Evolutionary conservation across 2,329 filamentous ascomycete species (phyloP), one percentile per base, ranked within the genome.

Genomic region (Xylariaceae sp.): DNA sequence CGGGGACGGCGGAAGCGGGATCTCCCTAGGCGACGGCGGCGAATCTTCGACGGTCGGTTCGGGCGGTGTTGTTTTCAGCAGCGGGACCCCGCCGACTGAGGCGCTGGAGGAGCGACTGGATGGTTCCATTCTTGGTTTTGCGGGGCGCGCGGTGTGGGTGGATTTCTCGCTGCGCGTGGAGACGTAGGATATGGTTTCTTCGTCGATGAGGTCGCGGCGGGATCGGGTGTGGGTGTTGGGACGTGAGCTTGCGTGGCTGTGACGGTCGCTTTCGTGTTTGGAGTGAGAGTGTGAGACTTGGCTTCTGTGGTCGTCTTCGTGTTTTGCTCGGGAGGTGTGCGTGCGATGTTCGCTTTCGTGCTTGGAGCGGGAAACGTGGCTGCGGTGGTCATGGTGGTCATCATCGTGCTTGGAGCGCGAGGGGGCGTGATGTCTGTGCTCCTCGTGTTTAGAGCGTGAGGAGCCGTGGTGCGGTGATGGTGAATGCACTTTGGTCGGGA

Each of bases 141-240:
- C 55, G 47, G 59, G 68, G 15, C 74, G 73, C 17, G 74, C 56
- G 10, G 75, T 77, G 59, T 67, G 71, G 7, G 67, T 65, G 0
- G 76, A 75, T 54, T 71, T 70, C 45, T 73, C 73, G 65, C 71
- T 78, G 7, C 75, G 72, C 2, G 76, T 72, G 9, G 80, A 80
- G 55, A 77, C 73, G 60, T 77, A 80, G 42, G 48, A 1, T 4
- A 50, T 34, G 1, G 76, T 76, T 17, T 77, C 75, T 13, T 72
- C 71, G 9, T 80, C 78, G 8, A 71, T 63, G 3, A 30, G 23
- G 54, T 75, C 67, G 37, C 70, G 67, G 3, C 58, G 64, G 6
- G 55, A 64, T 4, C 45, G 58, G 13, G 53, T 44, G 23, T 30
- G 23, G 18, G 56, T 53, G 4, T 53, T 52, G 44, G 68, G 64